Evolutionary conservation across 2,329 filamentous ascomycete species (phyloP).

Genomic region (Talaromyces marneffei): DNA sequence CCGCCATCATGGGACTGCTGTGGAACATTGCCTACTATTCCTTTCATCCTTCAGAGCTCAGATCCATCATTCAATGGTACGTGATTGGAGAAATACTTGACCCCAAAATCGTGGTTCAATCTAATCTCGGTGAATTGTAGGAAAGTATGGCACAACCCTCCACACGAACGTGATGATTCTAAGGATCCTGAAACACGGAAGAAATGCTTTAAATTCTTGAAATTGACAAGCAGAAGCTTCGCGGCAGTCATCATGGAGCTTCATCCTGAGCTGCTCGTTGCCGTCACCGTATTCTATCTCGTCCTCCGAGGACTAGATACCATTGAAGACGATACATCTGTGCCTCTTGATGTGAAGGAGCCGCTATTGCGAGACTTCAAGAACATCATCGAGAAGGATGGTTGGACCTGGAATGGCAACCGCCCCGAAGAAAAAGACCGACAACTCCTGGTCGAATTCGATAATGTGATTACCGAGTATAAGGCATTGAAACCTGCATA

Average conservation of each 20-base stretch:
- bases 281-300: constrained; percentile 88
- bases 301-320: constrained; percentile 88
- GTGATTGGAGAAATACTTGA: constrained; percentile 18
- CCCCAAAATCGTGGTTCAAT: not conserved
- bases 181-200: constrained; percentile 69
- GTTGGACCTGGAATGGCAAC: constrained; percentile 84
- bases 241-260: constrained; percentile 89
- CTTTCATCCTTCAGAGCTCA: constrained; percentile 70
- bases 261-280: constrained; percentile 85
- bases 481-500: constrained; percentile 83
- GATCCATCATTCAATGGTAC: constrained; percentile 84
- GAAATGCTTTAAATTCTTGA: constrained; percentile 79
- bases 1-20: constrained; percentile 35
- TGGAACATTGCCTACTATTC: constrained; percentile 62
- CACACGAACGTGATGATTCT: constrained; percentile 71
- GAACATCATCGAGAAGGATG: constrained; percentile 69
- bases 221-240: constrained; percentile 89
- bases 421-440: constrained; percentile 90
- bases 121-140: constrained; percentile 41
- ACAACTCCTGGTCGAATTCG: constrained; percentile 86
- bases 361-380: constrained; percentile 80
- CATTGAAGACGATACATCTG: constrained; percentile 98
- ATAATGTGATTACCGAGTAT: constrained; percentile 78
- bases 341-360: constrained; percentile 74
- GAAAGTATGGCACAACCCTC: constrained; percentile 95